phyloP scores from a whole-genome alignment of 2,329 filamentous ascomycete species.

The Sordariomycetes sp. region DNA sequence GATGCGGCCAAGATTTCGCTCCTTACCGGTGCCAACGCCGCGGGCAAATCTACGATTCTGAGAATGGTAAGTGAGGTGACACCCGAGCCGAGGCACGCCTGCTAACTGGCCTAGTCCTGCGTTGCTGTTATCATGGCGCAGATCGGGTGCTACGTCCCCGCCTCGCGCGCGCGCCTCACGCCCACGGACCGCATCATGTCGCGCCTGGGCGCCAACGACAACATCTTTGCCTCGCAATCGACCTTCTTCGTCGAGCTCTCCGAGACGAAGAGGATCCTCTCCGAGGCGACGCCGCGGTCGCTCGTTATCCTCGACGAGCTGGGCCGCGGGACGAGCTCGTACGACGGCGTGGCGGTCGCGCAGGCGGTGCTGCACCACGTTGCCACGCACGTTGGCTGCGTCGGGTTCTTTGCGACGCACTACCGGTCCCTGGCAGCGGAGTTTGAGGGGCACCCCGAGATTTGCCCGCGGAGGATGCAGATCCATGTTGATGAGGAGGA shows the following conservation, averaged over 20 bases:
- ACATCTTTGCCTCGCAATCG: conserved; percentile 94
- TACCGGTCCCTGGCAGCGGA: conserved; percentile 91
- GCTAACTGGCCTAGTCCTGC: conserved; percentile 52
- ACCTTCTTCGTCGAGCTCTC: conserved; percentile 97
- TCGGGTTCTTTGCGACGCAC: conserved; percentile 96
- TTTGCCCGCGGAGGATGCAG: conserved; percentile 77
- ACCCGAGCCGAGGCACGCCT: not conserved
- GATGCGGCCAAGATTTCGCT: conserved; percentile 71
- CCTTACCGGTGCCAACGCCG: conserved; percentile 90
- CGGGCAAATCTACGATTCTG: conserved; percentile 91
- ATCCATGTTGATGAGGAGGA: conserved; percentile 82
- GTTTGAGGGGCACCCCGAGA: conserved; percentile 80
- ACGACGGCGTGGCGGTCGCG: conserved; percentile 92
- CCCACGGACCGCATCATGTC: conserved; percentile 98
- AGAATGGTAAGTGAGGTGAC: conserved; percentile 57
- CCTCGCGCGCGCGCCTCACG: conserved; percentile 67
- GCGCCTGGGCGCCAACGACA: conserved; percentile 91
- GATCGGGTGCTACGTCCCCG: conserved; percentile 85
- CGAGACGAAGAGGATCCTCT: conserved; percentile 95
- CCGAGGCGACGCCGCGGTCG: conserved; percentile 84
- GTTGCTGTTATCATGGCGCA: conserved; percentile 96
- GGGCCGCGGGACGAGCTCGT: conserved; percentile 85
- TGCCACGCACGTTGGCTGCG: conserved; percentile 80
- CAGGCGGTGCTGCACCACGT: conserved; percentile 96
- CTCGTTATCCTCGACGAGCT: conserved; percentile 96